These are phyloP conservation scores for Yarrowia bubula DNA, from an alignment of 805 yeast genomes.

Conservation along the genomic window DNA sequence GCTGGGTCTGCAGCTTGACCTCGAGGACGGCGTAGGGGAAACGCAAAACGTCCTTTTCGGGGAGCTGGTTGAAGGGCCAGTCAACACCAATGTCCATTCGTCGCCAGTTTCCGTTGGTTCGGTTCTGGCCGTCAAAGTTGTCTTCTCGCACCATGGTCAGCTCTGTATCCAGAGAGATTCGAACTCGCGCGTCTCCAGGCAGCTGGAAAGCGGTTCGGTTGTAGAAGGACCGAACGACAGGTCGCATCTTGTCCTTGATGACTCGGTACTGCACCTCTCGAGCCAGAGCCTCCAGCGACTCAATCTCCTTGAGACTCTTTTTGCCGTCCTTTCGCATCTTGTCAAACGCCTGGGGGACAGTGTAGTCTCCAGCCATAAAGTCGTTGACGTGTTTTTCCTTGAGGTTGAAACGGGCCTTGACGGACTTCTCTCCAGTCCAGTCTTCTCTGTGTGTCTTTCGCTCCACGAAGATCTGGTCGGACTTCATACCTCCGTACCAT, in stretches of 20 bases:
- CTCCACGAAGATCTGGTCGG: constrained; percentile 91
- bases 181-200: constrained; percentile 98
- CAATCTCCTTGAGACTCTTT: constrained; percentile 82
- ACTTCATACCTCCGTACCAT: constrained; percentile 98
- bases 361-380: constrained; percentile 76
- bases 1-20: constrained; percentile 93
- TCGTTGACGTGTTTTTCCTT: constrained; percentile 89
- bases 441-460: constrained; percentile 98
- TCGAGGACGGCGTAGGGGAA: constrained; percentile 98
- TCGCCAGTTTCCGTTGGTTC: constrained; percentile 95
- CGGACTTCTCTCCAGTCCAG: constrained; percentile 99
- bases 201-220: constrained; percentile 98
- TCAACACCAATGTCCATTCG: constrained; percentile 98
- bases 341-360: constrained; percentile 86
- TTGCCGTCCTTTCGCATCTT: constrained; percentile 92
- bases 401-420: constrained; percentile 90
- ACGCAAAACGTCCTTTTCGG: constrained; percentile 81
- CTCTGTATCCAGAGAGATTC: constrained; percentile 96
- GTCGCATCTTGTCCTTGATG: constrained; percentile 78
- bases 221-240: constrained; percentile 93
- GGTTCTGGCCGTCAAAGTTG: constrained; percentile 86
- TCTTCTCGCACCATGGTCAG: constrained; percentile 97
- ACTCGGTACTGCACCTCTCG: constrained; percentile 90
- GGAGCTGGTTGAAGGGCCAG: constrained; percentile 85
- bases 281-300: constrained; percentile 86